phyloP scores from a whole-genome alignment of 768 basidiomycete genomes.

The Cubamyces sp. region DNA sequence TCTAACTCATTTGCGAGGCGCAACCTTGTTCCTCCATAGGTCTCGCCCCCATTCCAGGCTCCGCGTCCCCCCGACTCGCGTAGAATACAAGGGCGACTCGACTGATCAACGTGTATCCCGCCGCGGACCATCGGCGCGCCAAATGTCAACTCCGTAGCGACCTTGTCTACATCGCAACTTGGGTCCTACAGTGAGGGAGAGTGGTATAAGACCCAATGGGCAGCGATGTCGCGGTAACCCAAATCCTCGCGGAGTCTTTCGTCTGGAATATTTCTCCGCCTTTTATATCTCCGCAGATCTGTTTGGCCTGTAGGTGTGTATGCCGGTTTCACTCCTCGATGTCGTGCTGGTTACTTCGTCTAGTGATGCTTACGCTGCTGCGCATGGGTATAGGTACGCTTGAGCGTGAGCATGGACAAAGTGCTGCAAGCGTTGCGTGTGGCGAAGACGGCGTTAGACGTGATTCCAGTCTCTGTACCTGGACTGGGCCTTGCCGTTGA shows the following conservation, averaged over 20 bases:
- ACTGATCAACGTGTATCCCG: not conserved
- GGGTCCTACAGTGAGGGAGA: not conserved
- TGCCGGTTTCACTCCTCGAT: no score
- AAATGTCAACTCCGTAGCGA: constrained; percentile 16
- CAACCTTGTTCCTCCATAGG: not conserved
- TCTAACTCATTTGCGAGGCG: not conserved
- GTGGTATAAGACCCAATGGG: constrained; percentile 7
- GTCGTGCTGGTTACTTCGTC: no score
- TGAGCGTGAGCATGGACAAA: constrained; percentile 2
- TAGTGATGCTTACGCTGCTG: no score
- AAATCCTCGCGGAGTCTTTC: constrained; percentile 15
- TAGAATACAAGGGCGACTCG: constrained; percentile 8
- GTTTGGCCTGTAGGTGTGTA: not conserved
- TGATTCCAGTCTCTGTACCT: constrained; percentile 8
- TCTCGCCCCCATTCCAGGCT: not conserved
- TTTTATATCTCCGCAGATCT: constrained; percentile 13
- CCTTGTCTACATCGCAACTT: constrained; percentile 2
- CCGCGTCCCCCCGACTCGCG: not conserved
- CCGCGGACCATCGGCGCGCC: not conserved
- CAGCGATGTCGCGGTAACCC: not conserved
- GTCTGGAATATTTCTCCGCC: constrained; percentile 4
- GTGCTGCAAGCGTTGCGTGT: not conserved
- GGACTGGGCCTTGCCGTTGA: constrained; percentile 6
- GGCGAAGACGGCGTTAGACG: constrained; percentile 1
- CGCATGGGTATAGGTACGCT: not conserved